Conservation (phyloP, 306 rosid genomes). For the Acacia confusa region DNA sequence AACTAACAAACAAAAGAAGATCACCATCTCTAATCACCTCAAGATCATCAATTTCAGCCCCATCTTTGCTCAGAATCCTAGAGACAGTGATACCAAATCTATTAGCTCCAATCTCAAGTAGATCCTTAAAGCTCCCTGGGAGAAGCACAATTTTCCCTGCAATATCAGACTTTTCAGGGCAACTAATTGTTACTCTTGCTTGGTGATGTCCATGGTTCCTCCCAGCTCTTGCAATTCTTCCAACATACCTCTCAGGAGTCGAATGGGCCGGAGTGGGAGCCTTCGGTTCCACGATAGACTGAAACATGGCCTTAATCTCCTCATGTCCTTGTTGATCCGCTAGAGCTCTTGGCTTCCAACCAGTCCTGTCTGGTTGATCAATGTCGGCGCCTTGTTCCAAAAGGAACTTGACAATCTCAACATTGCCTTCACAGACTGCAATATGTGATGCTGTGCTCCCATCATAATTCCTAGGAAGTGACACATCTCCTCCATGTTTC, state of each 20-base stretch:
- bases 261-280: slow-evolving; percentile 37
- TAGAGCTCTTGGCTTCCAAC: slow-evolving; percentile 80
- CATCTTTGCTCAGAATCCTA: slow-evolving; percentile 60
- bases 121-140: slow-evolving; percentile 63
- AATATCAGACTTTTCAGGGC: slow-evolving; percentile 62
- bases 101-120: slow-evolving; percentile 69
- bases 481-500: slow-evolving; percentile 65
- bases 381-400: slow-evolving; percentile 64
- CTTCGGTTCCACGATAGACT: slow-evolving; percentile 41
- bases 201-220: slow-evolving; percentile 15
- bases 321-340: slow-evolving; percentile 85
- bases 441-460: slow-evolving; percentile 78
- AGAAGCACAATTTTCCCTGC: slow-evolving; percentile 71
- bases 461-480: slow-evolving; percentile 28
- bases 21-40: slow-evolving; percentile 93
- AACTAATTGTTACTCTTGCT: slow-evolving; percentile 66
- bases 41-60: slow-evolving; percentile 71
- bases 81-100: slow-evolving; percentile 49
- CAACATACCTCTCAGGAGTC: slow-evolving; percentile 59
- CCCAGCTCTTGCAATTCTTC: slow-evolving; percentile 48
- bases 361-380: slow-evolving; percentile 52
- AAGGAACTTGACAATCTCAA: slow-evolving; percentile 63
- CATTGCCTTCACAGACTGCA: slow-evolving; percentile 74
- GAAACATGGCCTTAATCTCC: slow-evolving; percentile 64
- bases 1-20: slow-evolving; percentile 58